Base-by-base conservation (phyloP, 495 filamentous ascomycete genomes). In the Terfezia claveryi region DNA sequence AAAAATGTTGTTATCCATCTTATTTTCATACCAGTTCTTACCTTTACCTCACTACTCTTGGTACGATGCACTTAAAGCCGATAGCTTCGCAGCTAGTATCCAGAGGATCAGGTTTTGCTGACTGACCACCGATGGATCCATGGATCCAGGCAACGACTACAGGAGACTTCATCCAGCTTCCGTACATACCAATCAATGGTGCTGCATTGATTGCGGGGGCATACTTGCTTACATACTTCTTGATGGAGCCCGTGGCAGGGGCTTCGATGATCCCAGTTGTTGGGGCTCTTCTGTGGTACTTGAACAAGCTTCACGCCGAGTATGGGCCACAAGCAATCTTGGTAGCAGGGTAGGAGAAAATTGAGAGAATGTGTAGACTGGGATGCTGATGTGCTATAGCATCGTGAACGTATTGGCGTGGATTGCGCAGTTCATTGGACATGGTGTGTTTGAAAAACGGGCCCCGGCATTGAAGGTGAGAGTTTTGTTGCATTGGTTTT, bases 201-300 rank as follows among this genome's bases (percentile, higher is more conserved):
- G 87, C 81, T 38, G 78, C 83, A 20, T 62, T 88, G 37, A 59
- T 79, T 14, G 56, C 50, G 14, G 38, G 38, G 16, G 57, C 62
- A 20, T 95, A 88, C 70, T 74, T 80, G 36, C 75, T 73, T 23
- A 75, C 94, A 58, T 98, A 96, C 61, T 75, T 96, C 54, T 79
- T 96, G 23, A 80, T 98, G 63, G 91, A 96, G 64, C 91, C 91
- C 1, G 83, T 95, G 7, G 91, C 89, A 4, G 91, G 91, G 36
- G 75, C 75, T 10, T 64, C 82, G 12, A 68, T 92, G 37, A 77
- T 81, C 1, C 75, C 87, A 2, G 68, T 94, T 53, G 74, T 94
- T 50, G 70, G 94, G 17, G 79, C 68, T 20, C 77, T 76, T 38
- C 79, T 85, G 5, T 87, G 82, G 5, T 78, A 74, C 54, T 74